Conservation (phyloP, 2,329 filamentous ascomycete species). For the Ceratocystis diversiconidia region DNA sequence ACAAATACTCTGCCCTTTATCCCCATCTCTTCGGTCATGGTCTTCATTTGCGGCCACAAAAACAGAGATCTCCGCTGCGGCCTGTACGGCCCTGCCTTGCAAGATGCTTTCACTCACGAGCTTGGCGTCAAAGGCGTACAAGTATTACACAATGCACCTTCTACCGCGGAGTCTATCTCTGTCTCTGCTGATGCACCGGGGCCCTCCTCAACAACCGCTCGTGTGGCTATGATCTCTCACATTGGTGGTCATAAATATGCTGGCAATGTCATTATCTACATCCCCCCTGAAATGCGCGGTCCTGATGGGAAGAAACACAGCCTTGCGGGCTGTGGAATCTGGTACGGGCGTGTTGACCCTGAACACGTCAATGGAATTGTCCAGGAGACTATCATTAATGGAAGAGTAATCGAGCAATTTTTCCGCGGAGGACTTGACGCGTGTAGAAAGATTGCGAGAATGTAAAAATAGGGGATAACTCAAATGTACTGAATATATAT, state of each 20-base stretch:
- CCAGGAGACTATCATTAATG: constrained; percentile 51
- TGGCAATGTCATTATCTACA: constrained; percentile 69
- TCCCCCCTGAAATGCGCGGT: constrained; percentile 41
- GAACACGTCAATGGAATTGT: constrained; percentile 64
- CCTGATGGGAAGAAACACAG: constrained; percentile 30
- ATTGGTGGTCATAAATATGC: constrained; percentile 78
- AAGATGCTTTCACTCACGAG: constrained; percentile 46
- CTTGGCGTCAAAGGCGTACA: constrained; percentile 36
- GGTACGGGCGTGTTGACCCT: constrained; percentile 69
- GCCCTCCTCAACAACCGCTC: constrained; percentile 30
- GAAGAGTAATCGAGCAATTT: constrained; percentile 54
- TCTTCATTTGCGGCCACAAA: constrained; percentile 81
- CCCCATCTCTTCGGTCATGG: constrained; percentile 49
- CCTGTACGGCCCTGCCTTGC: constrained; percentile 58
- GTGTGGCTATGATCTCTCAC: constrained; percentile 60
- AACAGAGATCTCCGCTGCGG: constrained; percentile 73
- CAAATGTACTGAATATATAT: background rate
- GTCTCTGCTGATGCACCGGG: background rate
- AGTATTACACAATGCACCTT: constrained; percentile 27
- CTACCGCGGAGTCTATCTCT: background rate
- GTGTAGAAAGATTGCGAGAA: constrained; percentile 33
- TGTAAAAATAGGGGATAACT: background rate
- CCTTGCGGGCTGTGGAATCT: constrained; percentile 57
- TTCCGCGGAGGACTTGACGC: constrained; percentile 55
- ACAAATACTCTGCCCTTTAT: constrained; percentile 29